Conservation (phyloP, 108 stramenopile genomes). For the Pseudonitzschia pungens region DNA sequence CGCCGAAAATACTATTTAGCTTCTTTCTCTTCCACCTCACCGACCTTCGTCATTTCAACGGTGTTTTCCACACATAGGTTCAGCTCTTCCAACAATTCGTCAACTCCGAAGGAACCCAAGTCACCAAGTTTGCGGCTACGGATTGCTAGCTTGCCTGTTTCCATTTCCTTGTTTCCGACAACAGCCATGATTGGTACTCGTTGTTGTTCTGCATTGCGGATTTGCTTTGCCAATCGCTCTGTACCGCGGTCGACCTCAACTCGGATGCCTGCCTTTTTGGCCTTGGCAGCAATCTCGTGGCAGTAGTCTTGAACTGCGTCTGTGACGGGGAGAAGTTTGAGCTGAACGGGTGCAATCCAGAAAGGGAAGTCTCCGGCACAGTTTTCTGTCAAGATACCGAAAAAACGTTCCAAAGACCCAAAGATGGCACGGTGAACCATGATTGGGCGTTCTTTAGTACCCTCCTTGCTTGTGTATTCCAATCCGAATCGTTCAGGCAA, state of each 20-base stretch:
- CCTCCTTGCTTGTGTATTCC: constrained; percentile 82
- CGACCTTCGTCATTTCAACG: constrained; percentile 73
- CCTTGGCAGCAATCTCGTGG: constrained; percentile 79
- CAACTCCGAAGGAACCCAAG: constrained; percentile 79
- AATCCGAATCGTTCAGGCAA: constrained; percentile 96
- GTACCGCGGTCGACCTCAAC: constrained; percentile 88
- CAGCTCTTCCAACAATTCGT: constrained; percentile 71
- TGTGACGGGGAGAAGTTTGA: constrained; percentile 93
- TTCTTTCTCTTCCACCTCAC: constrained; percentile 46
- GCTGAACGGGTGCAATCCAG: constrained; percentile 93
- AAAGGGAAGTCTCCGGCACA: constrained; percentile 95
- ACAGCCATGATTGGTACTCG: constrained; percentile 95
- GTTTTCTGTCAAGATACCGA: constrained; percentile 95
- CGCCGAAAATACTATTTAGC: too few relatives aligned
- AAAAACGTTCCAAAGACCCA: constrained; percentile 98
- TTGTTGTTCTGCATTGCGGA: constrained; percentile 93
- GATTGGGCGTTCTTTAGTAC: constrained; percentile 80
- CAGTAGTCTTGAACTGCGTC: constrained; percentile 90
- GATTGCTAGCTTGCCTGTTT: constrained; percentile 77
- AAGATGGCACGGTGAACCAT: constrained; percentile 98
- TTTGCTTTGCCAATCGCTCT: constrained; percentile 95
- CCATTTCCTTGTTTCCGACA: constrained; percentile 93
- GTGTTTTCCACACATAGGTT: constrained; percentile 60
- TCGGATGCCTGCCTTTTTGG: constrained; percentile 75
- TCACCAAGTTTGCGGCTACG: constrained; percentile 86